Conservation (phyloP, 1,139 yeast species). For the Debaryomyces subglobosus region DNA sequence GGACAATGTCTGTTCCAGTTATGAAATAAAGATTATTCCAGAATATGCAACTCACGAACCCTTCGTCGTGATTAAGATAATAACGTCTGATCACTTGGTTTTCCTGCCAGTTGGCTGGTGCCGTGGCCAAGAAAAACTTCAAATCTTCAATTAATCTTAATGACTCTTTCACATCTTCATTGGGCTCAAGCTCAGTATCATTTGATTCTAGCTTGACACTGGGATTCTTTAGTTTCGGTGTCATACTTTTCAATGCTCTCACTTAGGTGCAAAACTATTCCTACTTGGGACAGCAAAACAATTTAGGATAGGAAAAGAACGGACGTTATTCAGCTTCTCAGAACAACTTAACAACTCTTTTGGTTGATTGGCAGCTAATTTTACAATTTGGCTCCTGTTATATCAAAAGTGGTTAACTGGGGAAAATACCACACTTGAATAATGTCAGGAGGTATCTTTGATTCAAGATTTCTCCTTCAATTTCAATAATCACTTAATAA, state of each 20-base stretch:
- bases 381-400: neutral
- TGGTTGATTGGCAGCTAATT: neutral
- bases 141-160: slow-evolving; percentile 71
- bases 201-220: neutral
- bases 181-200: neutral
- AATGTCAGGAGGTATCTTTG: neutral
- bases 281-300: neutral
- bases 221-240: neutral
- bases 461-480: neutral
- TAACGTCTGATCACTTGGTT: slow-evolving; percentile 87
- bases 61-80: slow-evolving; percentile 85
- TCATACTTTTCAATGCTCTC: neutral
- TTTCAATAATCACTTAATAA: neutral
- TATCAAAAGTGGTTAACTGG: neutral
- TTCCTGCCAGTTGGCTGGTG: slow-evolving; percentile 94
- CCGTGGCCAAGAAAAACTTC: slow-evolving; percentile 84
- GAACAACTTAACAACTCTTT: neutral
- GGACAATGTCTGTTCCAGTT: slow-evolving; percentile 95
- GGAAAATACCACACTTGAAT: slow-evolving; percentile 6
- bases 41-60: slow-evolving; percentile 85
- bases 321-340: slow-evolving; percentile 2
- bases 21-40: slow-evolving; percentile 92
- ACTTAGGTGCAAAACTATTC: slow-evolving; percentile 1
- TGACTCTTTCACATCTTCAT: slow-evolving; percentile 47
- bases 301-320: neutral